Evolutionary conservation across 2,329 filamentous ascomycete genomes (phyloP).

Genomic region (Aaosphaeria pasadenensis): DNA sequence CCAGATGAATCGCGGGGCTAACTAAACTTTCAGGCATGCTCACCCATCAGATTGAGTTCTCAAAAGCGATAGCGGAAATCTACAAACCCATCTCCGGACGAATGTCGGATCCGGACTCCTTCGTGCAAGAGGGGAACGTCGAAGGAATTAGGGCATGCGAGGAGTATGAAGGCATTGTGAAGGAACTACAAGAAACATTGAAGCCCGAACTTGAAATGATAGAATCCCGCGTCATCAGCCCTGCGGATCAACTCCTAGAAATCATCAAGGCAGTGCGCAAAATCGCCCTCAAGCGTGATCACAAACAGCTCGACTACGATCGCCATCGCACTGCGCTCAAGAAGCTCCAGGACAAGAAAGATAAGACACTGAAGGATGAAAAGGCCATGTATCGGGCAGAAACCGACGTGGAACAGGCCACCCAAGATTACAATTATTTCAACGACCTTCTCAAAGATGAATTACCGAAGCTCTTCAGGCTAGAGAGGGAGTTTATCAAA

Average conservation of each 20-base stretch:
- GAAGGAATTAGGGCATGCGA: slow-evolving; percentile 95
- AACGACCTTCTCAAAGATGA: slow-evolving; percentile 97
- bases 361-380: slow-evolving; percentile 93
- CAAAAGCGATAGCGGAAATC: slow-evolving; percentile 89
- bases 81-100: slow-evolving; percentile 98
- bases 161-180: slow-evolving; percentile 89
- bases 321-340: slow-evolving; percentile 79
- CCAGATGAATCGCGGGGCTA: slow-evolving; percentile 5
- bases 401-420: slow-evolving; percentile 83
- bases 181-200: slow-evolving; percentile 83
- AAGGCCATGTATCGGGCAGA: slow-evolving; percentile 97
- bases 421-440: slow-evolving; percentile 96
- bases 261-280: slow-evolving; percentile 96
- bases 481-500: slow-evolving; percentile 93
- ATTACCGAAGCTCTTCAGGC: slow-evolving; percentile 81
- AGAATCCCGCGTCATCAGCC: slow-evolving; percentile 82
- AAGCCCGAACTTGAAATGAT: slow-evolving; percentile 97
- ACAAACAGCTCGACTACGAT: slow-evolving; percentile 97
- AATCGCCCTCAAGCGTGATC: slow-evolving; percentile 81
- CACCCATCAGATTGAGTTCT: slow-evolving; percentile 96
- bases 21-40: slow-evolving; percentile 69
- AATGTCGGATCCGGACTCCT: slow-evolving; percentile 85
- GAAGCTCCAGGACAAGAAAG: slow-evolving; percentile 97
- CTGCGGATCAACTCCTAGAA: slow-evolving; percentile 88
- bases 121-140: slow-evolving; percentile 78